phyloP scores from a whole-genome alignment of 805 yeast genomes.

The Middelhovenomyces tepae region DNA sequence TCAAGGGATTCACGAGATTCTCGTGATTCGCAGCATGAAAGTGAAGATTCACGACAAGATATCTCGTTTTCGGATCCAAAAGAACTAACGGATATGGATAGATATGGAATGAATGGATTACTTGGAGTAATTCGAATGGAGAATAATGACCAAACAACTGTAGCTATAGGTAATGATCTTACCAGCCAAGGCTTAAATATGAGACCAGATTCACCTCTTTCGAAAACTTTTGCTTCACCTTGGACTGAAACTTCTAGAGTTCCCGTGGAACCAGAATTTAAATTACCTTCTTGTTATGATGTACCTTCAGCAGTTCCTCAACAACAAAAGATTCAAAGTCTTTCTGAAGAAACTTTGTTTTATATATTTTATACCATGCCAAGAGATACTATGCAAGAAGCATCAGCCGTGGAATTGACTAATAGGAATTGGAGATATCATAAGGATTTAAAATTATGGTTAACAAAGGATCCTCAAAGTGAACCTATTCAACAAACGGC shows the following conservation, averaged over 20 bases:
- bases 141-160: conserved; percentile 50
- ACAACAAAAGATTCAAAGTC: conserved; percentile 36
- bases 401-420: conserved; percentile 85
- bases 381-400: conserved; percentile 84
- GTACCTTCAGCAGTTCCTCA: conserved; percentile 36
- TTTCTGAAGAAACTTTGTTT: conserved; percentile 87
- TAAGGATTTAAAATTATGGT: conserved; percentile 91
- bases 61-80: conserved; percentile 1
- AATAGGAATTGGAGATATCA: conserved; percentile 96
- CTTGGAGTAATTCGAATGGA: conserved; percentile 53
- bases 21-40: not conserved
- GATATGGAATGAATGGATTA: conserved; percentile 62
- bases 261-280: conserved; percentile 79
- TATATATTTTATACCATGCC: conserved; percentile 92
- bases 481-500: conserved; percentile 72
- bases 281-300: conserved; percentile 50
- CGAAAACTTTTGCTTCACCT: conserved; percentile 74
- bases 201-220: conserved; percentile 34
- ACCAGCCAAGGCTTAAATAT: conserved; percentile 58
- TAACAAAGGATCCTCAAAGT: conserved; percentile 83
- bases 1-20: not conserved
- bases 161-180: conserved; percentile 70
- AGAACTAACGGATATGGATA: conserved; percentile 38
- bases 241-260: conserved; percentile 91
- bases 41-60: conserved; percentile 1